These are phyloP conservation scores for Fusarium lyarnte DNA, from an alignment of 2,329 filamentous ascomycete species.

Conservation along the genomic window DNA sequence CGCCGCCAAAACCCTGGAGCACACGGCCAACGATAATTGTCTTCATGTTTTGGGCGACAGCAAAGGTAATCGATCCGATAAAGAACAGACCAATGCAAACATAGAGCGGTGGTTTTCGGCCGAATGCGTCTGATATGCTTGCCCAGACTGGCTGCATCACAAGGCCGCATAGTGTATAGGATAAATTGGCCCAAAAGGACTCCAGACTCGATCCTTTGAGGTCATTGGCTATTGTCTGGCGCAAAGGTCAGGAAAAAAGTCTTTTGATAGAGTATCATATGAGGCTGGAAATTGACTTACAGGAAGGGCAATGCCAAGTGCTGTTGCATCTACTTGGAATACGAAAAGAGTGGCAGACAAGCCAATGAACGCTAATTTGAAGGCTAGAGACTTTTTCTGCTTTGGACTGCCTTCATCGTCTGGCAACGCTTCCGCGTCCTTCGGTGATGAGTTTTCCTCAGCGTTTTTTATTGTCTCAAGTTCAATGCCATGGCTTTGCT, in stretches of 20 bases:
- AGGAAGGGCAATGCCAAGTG: constrained; percentile 12
- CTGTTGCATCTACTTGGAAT: constrained; percentile 15
- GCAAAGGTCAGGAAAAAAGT: background rate
- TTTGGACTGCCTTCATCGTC: background rate
- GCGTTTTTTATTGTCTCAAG: background rate
- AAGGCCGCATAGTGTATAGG: constrained; percentile 13
- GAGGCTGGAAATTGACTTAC: background rate
- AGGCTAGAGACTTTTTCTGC: constrained; percentile 8
- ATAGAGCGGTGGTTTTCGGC: constrained; percentile 10
- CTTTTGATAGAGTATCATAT: background rate
- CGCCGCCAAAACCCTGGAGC: constrained; percentile 12
- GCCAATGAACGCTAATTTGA: constrained; percentile 7
- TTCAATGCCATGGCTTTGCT: background rate
- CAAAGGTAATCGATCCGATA: constrained; percentile 1
- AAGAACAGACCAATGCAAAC: constrained; percentile 7
- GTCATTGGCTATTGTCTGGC: constrained; percentile 13
- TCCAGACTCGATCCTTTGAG: constrained; percentile 13
- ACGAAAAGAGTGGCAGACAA: constrained; percentile 9
- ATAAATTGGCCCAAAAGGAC: constrained; percentile 12
- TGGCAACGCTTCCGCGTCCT: background rate
- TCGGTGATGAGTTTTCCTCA: background rate
- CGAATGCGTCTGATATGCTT: constrained; percentile 15
- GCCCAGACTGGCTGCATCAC: constrained; percentile 21
- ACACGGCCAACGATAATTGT: constrained; percentile 7
- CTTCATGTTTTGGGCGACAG: constrained; percentile 11